phyloP scores from a whole-genome alignment of 208 protist species.

The Balamuthia mandrillaris region DNA sequence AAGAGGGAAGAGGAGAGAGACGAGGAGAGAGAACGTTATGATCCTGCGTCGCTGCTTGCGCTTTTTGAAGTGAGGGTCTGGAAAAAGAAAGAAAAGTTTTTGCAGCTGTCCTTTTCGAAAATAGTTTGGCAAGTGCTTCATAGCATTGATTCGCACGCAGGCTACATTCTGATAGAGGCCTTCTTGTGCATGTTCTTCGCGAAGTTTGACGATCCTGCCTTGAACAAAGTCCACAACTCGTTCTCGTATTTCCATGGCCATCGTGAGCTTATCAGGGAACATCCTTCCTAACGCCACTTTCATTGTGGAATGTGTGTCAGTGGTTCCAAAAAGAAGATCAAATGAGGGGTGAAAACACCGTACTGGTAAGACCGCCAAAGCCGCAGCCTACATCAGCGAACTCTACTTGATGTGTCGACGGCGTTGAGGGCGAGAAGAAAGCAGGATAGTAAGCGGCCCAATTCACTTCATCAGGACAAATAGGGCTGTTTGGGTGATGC shows the following conservation, averaged over 20 bases:
- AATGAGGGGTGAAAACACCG: neutral
- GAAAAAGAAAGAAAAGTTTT: slow-evolving; percentile 96
- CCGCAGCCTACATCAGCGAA: slow-evolving; percentile 95
- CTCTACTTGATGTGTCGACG: slow-evolving; percentile 65
- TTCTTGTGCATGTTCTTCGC: slow-evolving; percentile 2
- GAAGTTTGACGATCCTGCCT: slow-evolving; percentile 51
- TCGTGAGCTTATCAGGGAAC: slow-evolving; percentile 86
- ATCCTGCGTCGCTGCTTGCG: slow-evolving; percentile 94
- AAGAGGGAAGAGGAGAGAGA: too few species aligned
- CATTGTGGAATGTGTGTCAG: neutral
- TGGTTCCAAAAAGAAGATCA: neutral
- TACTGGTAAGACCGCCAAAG: slow-evolving; percentile 91
- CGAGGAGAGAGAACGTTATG: slow-evolving; percentile 80
- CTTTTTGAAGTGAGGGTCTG: slow-evolving; percentile 97
- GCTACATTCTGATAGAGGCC: slow-evolving; percentile 89
- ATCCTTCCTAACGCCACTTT: slow-evolving; percentile 60
- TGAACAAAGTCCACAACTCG: slow-evolving; percentile 90
- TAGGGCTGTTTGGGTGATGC: neutral
- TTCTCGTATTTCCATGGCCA: slow-evolving; percentile 94
- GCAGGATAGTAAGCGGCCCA: neutral
- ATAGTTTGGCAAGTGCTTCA: slow-evolving; percentile 96
- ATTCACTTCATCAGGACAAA: neutral
- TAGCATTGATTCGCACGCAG: slow-evolving; percentile 92
- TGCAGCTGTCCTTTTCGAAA: slow-evolving; percentile 89
- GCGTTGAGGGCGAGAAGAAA: too few species aligned